Evolutionary conservation across 1,284 basidiomycete genomes (phyloP), one percentile per base, ranked within the genome.

Genomic region (Earliella scabrosa): DNA sequence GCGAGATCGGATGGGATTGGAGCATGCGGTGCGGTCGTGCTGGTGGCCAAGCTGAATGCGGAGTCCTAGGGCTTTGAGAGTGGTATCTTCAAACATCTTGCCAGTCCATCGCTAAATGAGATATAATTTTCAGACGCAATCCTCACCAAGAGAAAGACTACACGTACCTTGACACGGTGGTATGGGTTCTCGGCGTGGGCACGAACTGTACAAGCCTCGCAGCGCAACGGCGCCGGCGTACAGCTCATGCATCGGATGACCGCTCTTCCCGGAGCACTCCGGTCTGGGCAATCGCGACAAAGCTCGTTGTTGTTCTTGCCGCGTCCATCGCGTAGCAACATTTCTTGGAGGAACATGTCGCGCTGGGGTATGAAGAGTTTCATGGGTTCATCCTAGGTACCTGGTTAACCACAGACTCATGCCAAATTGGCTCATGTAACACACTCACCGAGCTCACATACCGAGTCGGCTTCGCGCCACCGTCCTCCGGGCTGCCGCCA

Each of bases 11-110:
- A 6, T 13, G 7, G 50, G 50, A 20, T 45, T 52, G 2, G 50
- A 38, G 34, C 50, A 52, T 9, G 32, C 10, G 23, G 14, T 24
- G 5, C 21, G 13, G 26, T 43, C 23, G 18, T 52, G 43, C 10
- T 63, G n/a, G 67, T 56, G 24, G 61, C 71, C 56, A 51, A 71
- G 43, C 52, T 58, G 56, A 63, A 61, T 34, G 2, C 35, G 45
- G 16, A 64, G 31, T 13, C 58, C 52, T 5, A 53, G 38, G 27
- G 31, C 35, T 27, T 47, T 35, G 10, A 52, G n/a, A 4, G 41
- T 43, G 4, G 26, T 43, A 6, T 43, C 23, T 27, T 40, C 36
- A 13, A 40, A 50, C 18, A 34, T 29, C 16, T 9, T 6, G 14
- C 47, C 34, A 18, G 20, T 47, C 45, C 31, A 32, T 47, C 14